A percentile compares a stretch with the other conserved stretches of the same genome.
These are phyloP conservation scores for Poteriospumella lacustris DNA, from an alignment of 108 stramenopile species.

Conservation along the genomic window DNA sequence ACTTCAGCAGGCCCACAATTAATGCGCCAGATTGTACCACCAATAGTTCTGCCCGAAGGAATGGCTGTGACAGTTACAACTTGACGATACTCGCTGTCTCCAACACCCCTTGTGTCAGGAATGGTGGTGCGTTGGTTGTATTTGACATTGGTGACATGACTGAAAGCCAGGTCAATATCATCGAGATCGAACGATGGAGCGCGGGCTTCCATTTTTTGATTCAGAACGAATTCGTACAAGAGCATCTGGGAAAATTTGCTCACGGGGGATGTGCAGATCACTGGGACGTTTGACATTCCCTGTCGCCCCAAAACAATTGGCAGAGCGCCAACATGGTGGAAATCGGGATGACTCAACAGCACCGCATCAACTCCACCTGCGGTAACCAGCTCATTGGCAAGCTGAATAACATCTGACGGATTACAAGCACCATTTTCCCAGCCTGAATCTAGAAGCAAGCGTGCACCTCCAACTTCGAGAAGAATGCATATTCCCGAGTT, in stretches of 20 bases:
- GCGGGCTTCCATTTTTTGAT: background rate
- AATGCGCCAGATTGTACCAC: constrained; percentile 18
- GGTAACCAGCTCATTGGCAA: background rate
- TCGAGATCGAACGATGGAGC: background rate
- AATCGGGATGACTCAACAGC: constrained; percentile 22
- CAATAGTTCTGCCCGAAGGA: constrained; percentile 21
- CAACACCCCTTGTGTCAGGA: background rate
- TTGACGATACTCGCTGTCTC: background rate
- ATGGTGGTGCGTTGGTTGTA: background rate
- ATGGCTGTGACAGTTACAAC: background rate
- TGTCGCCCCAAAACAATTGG: background rate
- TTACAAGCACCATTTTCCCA: no score
- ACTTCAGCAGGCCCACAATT: constrained; percentile 9
- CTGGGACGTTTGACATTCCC: background rate
- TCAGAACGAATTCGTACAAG: background rate
- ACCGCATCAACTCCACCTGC: constrained; percentile 20
- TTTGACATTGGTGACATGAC: constrained; percentile 8
- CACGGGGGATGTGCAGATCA: constrained; percentile 10
- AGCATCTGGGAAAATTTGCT: constrained; percentile 4
- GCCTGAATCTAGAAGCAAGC: no score
- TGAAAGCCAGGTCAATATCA: constrained; percentile 19
- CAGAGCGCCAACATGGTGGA: constrained; percentile 23
- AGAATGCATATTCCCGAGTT: no score
- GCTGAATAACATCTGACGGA: background rate
- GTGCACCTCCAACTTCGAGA: no score